Evolutionary conservation across 805 yeast genomes (phyloP).

Genomic region (Kodamaea restingae): DNA sequence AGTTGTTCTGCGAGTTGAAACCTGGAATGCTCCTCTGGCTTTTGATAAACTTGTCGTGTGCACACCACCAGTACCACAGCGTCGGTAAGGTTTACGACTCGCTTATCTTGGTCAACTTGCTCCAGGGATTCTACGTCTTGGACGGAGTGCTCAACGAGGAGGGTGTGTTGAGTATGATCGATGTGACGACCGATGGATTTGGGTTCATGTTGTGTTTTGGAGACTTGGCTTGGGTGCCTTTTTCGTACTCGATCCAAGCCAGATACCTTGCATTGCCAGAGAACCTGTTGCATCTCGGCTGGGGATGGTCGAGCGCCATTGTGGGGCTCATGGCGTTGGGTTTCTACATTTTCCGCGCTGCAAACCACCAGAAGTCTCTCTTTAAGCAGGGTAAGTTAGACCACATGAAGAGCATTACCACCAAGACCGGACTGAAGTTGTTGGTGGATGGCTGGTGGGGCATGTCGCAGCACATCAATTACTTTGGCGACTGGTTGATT

Average conservation of each 20-base stretch:
- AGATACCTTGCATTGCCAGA: slow-evolving; percentile 62
- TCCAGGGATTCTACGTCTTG: slow-evolving; percentile 79
- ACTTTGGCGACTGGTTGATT: slow-evolving; percentile 92
- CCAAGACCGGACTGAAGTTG: slow-evolving; percentile 74
- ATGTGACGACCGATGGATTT: slow-evolving; percentile 92
- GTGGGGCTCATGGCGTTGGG: slow-evolving; percentile 55
- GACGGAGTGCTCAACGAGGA: slow-evolving; percentile 92
- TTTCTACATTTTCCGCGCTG: slow-evolving; percentile 73
- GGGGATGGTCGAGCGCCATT: slow-evolving; percentile 35
- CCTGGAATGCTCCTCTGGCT: slow-evolving; percentile 93
- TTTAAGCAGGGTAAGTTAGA: slow-evolving; percentile 76
- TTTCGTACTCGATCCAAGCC: slow-evolving; percentile 82
- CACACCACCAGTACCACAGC: slow-evolving; percentile 72
- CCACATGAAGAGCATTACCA: slow-evolving; percentile 57
- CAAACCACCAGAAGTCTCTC: slow-evolving; percentile 80
- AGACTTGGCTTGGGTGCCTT: slow-evolving; percentile 88
- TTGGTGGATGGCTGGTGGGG: slow-evolving; percentile 97
- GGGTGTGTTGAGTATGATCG: slow-evolving; percentile 91
- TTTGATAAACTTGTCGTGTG: slow-evolving; percentile 68
- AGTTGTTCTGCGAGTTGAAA: slow-evolving; percentile 86
- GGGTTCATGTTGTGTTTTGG: slow-evolving; percentile 97
- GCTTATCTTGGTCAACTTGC: slow-evolving; percentile 56
- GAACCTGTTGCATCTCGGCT: slow-evolving; percentile 55
- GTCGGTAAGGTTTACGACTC: slow-evolving; percentile 66
- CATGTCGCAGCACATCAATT: slow-evolving; percentile 85